Base-by-base conservation (phyloP, 2,329 filamentous ascomycete genomes). In the Scedosporium apiospermum region DNA sequence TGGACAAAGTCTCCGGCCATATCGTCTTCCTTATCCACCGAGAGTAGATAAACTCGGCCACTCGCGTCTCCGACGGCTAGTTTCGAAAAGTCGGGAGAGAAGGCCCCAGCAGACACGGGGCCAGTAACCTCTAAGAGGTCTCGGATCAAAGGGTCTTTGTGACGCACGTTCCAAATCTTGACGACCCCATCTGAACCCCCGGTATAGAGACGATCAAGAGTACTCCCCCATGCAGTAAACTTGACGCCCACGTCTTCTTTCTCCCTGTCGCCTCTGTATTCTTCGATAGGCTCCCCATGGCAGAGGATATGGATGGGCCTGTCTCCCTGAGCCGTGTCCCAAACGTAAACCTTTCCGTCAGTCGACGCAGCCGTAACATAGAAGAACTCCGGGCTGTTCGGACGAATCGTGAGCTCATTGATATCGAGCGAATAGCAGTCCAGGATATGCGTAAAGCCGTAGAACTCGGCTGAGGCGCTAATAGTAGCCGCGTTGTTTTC, bases 351-450 rank as follows among this genome's bases (percentile, higher is more conserved):
- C 7, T 78, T 81, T 16, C 84, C 83, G 65, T 88, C 80, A 0
- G 85, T 88, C 65, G 83, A 87, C 3, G 80, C 82, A 0, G 84
- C 85, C 1, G 85, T 84, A 16, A 87, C 71, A 64, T 85, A 88
- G 23, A 77, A 77, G 64, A 78, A 78, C 0, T 68, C 57, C 1
- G 67, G 61, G 61, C 81, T 82, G 65, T 84, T 87, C 0, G 84
- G 81, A 76, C 80, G 78, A 42, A 87, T 77, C 0, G 81, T 80
- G 1, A 88, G 71, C 69, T 87, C 84, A 67, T 88, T 88, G 67
- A 88, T 84, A 64, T 88, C 85, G 0, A 78, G 70, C 0, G 84
- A 84, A 1, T 73, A 71, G 67, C 85, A 88, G 69, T 88, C 85
- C 1, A 88, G 76, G 0, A 78, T 77, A 67, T 83, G 82, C 6